Base-by-base conservation (phyloP, 2,329 filamentous ascomycete genomes). In the Verticillium zaregamsianum region DNA sequence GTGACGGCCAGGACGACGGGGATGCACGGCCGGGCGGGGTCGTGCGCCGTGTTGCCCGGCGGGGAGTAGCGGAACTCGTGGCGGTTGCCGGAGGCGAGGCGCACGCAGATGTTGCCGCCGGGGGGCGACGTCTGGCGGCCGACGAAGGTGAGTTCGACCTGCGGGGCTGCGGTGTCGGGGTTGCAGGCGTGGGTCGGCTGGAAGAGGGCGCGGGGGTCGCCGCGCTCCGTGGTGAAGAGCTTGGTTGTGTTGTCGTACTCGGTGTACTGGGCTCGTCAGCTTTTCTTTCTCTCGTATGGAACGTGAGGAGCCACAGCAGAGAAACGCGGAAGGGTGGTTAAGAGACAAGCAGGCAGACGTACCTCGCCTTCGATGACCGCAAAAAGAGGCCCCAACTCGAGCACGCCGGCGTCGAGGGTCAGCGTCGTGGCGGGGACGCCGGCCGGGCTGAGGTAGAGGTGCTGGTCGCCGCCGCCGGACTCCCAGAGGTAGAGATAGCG, bases 361-460 rank as follows among this genome's bases (percentile, higher is more conserved):
- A 79, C 77, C 69, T 80, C 78, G 63, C 77, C 77, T 49, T 79
- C 78, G 59, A 80, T 79, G 32, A 79, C 77, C 1, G 76, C 77
- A 28, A 73, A 72, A 25, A 64, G 58, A 25, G 40, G 40, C 7
- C 54, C 59, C 52, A 40, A 20, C 17, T 52, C 58, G 61, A 79
- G 71, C 15, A 78, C 68, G 7, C 77, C 78, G 54, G 75, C 66
- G 37, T 74, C 68, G 31, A 80, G 73, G 3, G 72, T 73, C 45
- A 78, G 69, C 61, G 76, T 70, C 56, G 68, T 71, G 3, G 76
- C 73, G 2, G 67, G 64, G 57, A 73, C 72, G 33, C 77, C 78
- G 0, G 73, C 71, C 1, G 76, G 75, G 37, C 68, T 69, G 32
- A 79, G 70, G 60, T 75, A 77, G n/a, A 78, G 66, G 64, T 79